Evolutionary conservation across 169 alveolate species (phyloP).

Genomic region (Eimeria falciformis): DNA sequence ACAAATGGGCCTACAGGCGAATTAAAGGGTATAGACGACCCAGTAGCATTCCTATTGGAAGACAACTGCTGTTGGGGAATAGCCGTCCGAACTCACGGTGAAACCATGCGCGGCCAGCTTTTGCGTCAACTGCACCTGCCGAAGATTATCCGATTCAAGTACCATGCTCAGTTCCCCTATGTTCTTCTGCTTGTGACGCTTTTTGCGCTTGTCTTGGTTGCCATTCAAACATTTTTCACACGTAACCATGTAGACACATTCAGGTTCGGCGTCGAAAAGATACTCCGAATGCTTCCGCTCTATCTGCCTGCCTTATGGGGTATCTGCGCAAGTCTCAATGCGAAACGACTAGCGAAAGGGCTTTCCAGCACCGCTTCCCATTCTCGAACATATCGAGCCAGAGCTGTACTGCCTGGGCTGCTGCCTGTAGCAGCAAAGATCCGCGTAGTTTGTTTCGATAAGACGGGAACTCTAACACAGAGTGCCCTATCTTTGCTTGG

Average conservation of each 20-base stretch:
- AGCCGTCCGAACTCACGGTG: conserved; percentile 14
- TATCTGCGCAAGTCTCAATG: conserved; percentile 19
- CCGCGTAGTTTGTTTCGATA: conserved; percentile 51
- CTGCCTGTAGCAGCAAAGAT: conserved; percentile 67
- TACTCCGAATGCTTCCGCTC: conserved; percentile 40
- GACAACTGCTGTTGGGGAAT: conserved; percentile 66
- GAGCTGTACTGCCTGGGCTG: conserved; percentile 44
- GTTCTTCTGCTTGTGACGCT: not conserved
- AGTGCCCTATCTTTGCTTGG: conserved; percentile 32
- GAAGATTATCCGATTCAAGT: not conserved
- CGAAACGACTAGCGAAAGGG: not conserved
- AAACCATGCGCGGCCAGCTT: conserved; percentile 46
- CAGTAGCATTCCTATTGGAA: not conserved
- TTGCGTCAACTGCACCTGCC: conserved; percentile 53
- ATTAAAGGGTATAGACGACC: not conserved
- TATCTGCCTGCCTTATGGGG: conserved; percentile 69
- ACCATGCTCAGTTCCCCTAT: not conserved
- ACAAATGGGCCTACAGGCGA: not conserved
- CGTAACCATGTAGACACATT: not conserved
- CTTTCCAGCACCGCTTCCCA: not conserved
- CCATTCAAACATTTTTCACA: conserved; percentile 31
- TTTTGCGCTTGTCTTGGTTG: not conserved
- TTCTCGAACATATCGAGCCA: not conserved
- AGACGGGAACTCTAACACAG: conserved; percentile 69
- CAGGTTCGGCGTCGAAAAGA: conserved; percentile 15